These are phyloP conservation scores for Auricularia sp. DNA, from an alignment of 768 basidiomycete species.

Conservation along the genomic window DNA sequence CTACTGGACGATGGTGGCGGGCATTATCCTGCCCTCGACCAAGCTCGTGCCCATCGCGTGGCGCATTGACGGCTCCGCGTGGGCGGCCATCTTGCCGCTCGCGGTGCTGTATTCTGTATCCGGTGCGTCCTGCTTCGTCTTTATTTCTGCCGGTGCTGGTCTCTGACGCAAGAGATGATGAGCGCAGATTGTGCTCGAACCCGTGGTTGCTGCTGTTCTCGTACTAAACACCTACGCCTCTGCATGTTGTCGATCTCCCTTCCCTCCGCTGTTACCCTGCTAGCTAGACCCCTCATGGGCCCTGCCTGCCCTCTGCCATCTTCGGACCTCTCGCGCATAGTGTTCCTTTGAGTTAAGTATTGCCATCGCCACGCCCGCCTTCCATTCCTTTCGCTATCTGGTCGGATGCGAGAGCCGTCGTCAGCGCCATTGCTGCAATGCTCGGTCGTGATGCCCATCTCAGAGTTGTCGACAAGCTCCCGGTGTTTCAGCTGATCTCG, in stretches of 20 bases:
- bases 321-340: neutral
- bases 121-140: neutral
- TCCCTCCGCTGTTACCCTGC: no score
- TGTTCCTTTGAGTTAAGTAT: neutral
- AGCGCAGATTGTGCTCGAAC: constrained; percentile 61
- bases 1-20: constrained; percentile 14
- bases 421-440: no score
- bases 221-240: constrained; percentile 21
- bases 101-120: constrained; percentile 19
- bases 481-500: no score
- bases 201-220: constrained; percentile 86
- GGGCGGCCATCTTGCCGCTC: constrained; percentile 21
- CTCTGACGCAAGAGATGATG: no score
- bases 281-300: no score
- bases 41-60: constrained; percentile 18
- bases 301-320: no score
- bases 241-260: no score
- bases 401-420: no score
- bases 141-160: neutral
- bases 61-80: constrained; percentile 24
- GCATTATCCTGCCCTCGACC: constrained; percentile 17
- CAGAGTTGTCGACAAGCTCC: no score
- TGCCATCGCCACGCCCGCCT: neutral
- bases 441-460: no score
- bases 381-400: no score